A percentile compares a stretch with the other conserved stretches of the same genome.
Conservation (phyloP, 2,329 filamentous ascomycete genomes). For the Pseudogymnoascus sp. region DNA sequence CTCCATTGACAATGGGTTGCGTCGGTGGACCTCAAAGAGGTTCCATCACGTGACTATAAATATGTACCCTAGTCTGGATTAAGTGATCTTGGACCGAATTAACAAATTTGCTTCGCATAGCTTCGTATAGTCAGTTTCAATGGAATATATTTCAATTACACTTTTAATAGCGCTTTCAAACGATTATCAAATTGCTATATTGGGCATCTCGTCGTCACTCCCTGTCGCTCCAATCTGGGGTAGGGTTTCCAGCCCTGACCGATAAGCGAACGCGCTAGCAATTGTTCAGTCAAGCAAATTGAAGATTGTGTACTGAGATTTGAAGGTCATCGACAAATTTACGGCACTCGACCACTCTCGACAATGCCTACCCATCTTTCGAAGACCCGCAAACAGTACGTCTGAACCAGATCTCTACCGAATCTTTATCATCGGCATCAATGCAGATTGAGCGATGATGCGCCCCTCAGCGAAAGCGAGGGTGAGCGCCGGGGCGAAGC, state of each 20-base stretch:
- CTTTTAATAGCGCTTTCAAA: background rate
- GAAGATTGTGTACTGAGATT: background rate
- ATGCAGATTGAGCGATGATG: constrained; percentile 6
- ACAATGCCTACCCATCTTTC: constrained; percentile 67
- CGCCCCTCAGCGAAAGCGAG: background rate
- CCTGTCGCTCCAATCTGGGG: background rate
- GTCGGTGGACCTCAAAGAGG: background rate
- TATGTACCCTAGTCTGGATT: background rate
- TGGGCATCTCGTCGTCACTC: background rate
- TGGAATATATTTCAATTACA: background rate
- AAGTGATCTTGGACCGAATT: background rate
- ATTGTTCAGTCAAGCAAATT: constrained; percentile 3
- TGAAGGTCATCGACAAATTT: constrained; percentile 6
- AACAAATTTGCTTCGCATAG: background rate
- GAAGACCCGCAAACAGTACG: constrained; percentile 73
- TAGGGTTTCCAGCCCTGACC: constrained; percentile 5
- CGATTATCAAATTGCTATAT: background rate
- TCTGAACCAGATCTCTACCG: constrained; percentile 22
- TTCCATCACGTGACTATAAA: background rate
- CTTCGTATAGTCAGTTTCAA: background rate
- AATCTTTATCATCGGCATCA: constrained; percentile 1
- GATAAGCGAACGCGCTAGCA: constrained; percentile 7
- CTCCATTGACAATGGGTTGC: background rate
- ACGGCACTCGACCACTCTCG: constrained; percentile 23
- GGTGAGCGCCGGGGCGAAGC: constrained; percentile 9